These are phyloP conservation scores for Noccaea bulbosa DNA, from an alignment of 345 rosid genomes.

Conservation along the genomic window DNA sequence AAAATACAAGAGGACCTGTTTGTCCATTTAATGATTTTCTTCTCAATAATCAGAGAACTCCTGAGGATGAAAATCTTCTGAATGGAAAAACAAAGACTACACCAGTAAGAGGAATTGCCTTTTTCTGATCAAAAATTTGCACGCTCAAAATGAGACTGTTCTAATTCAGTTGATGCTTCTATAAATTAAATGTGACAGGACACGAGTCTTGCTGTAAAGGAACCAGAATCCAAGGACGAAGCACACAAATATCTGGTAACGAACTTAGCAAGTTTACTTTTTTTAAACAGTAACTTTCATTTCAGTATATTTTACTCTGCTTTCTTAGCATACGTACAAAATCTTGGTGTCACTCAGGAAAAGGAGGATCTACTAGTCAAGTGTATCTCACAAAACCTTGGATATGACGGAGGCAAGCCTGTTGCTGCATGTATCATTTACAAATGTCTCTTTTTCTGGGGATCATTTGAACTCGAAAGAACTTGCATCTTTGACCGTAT, in stretches of 20 bases:
- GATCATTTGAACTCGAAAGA: constrained; percentile 97
- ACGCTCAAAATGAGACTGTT: background rate
- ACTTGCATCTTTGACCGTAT: constrained; percentile 90
- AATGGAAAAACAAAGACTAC: constrained; percentile 75
- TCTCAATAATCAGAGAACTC: constrained; percentile 74
- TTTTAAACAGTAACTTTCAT: no score
- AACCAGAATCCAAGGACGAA: constrained; percentile 95
- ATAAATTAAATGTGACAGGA: constrained; percentile 56
- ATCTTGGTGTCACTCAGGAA: constrained; percentile 1
- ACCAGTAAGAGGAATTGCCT: constrained; percentile 50
- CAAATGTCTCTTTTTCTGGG: constrained; percentile 97
- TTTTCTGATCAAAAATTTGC: background rate
- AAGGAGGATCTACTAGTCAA: constrained; percentile 69
- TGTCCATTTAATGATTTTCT: constrained; percentile 34
- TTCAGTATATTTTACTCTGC: background rate
- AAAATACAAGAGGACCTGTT: constrained; percentile 8
- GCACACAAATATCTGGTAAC: constrained; percentile 79
- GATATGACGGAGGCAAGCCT: constrained; percentile 87
- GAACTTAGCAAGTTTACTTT: no score
- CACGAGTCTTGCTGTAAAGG: constrained; percentile 64
- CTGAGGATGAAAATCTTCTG: constrained; percentile 69
- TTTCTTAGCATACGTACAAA: constrained; percentile 12
- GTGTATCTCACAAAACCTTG: constrained; percentile 90
- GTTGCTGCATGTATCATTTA: constrained; percentile 93
- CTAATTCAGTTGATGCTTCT: constrained; percentile 19